A percentile compares a stretch with the other conserved stretches of the same genome.
phyloP scores from a whole-genome alignment of 208 protist species.

The Porcisia deanei region DNA sequence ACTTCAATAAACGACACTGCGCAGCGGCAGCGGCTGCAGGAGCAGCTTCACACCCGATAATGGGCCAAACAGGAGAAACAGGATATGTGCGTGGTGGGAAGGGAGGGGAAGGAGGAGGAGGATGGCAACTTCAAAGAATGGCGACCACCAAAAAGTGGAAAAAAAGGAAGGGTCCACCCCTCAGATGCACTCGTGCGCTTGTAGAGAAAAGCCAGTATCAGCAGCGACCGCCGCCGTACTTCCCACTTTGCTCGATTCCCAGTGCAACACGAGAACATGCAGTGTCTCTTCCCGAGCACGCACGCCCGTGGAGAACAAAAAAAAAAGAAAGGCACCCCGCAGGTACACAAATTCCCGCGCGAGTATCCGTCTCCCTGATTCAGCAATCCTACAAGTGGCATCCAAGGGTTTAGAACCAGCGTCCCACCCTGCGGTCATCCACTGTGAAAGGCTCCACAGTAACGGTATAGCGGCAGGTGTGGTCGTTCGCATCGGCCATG shows the following conservation, averaged over 20 bases:
- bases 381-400: too few relatives aligned
- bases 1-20: too few relatives aligned
- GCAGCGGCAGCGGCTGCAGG: too few relatives aligned
- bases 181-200: neutral
- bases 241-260: neutral
- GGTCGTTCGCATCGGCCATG: slow-evolving; percentile 67
- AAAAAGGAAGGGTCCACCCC: neutral
- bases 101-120: too few relatives aligned
- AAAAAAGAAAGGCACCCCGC: neutral
- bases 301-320: neutral
- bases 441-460: slow-evolving; percentile 78
- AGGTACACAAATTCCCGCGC: neutral
- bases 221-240: neutral
- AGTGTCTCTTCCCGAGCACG: neutral
- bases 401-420: slow-evolving; percentile 62
- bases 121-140: neutral
- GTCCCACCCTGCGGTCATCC: slow-evolving; percentile 57
- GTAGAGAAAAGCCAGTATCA: neutral
- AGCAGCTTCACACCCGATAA: too few relatives aligned
- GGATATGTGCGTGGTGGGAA: too few relatives aligned
- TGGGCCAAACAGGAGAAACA: too few relatives aligned
- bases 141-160: neutral
- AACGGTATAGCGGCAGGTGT: slow-evolving; percentile 82
- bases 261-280: neutral
- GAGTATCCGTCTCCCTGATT: too few relatives aligned